Conservation (phyloP, 371 early-diverging fungal genomes). For the Mucor velutinosus region DNA sequence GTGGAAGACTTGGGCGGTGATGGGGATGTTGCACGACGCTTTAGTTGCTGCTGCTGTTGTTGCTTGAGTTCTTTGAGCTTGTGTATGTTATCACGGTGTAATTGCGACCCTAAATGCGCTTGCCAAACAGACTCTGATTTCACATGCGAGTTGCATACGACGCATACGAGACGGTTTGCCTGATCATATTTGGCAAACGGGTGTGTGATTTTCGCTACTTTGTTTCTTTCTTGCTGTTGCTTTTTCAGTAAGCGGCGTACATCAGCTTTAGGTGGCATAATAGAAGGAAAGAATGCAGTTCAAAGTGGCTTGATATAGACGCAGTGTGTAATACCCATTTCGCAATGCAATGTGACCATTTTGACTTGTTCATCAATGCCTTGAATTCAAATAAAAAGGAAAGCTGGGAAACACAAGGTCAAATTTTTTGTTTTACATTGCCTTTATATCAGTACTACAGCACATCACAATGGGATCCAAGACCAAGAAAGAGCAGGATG, state of each 20-base stretch:
- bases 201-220: constrained; percentile 35
- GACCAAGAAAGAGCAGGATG: constrained; percentile 18
- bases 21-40: constrained; percentile 20
- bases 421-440: constrained; percentile 10
- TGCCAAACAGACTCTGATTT: constrained; percentile 43
- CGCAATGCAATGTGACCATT: background rate
- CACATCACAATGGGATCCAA: constrained; percentile 16
- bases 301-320: background rate
- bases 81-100: constrained; percentile 42
- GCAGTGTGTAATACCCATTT: background rate
- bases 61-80: constrained; percentile 42
- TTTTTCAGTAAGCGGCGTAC: constrained; percentile 47
- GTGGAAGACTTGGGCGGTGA: background rate
- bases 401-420: background rate
- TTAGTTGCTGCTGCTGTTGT: constrained; percentile 25
- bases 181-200: constrained; percentile 53
- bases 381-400: background rate
- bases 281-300: background rate
- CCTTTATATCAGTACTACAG: no score
- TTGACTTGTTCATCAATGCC: background rate
- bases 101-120: constrained; percentile 36
- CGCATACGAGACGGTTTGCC: constrained; percentile 34
- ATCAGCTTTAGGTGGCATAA: constrained; percentile 39
- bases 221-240: constrained; percentile 40
- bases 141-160: constrained; percentile 36